Evolutionary conservation across 2,329 filamentous ascomycete genomes (phyloP), one percentile per base, ranked within the genome.

Genomic region (Capronia coronata): DNA sequence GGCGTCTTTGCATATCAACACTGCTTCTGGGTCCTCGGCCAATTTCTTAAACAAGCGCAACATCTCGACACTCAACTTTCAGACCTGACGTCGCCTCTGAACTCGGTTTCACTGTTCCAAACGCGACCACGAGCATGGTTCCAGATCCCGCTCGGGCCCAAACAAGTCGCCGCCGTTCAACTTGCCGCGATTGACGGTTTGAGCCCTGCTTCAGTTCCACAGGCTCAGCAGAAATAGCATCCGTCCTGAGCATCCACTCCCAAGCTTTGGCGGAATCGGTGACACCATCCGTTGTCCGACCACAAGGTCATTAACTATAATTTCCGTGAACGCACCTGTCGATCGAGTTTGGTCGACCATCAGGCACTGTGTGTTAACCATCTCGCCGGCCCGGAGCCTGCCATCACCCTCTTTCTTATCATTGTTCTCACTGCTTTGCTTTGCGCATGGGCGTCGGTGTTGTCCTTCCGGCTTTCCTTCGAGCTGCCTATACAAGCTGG

Each of bases 31-130:
- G 21, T 3, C 16, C 38, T 48, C 23, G 43, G 22, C 42, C 48
- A 43, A 51, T 45, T 48, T 45, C 45, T 54, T 48, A 54, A 54
- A 54, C 52, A 54, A 34, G 44, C 49, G 49, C 48, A 35, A 48
- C 27, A 42, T 7, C n/a, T 25, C 38, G 25, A 48, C 18, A 37
- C 34, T 37, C 34, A 19, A 34, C 34, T 29, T 35, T 30, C 44
- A 32, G 37, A 22, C 21, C 35, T 30, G 44, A 46, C 46, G 39
- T 47, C 37, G 46, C 43, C 27, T 44, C 14, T 41, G 19, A 11
- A 19, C 16, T 37, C 14, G 7, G 51, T 54, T 54, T 54, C 51
- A 54, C 32, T 37, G 23, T 23, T 40, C 47, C 34, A 32, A 46
- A 27, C 42, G 43, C 23, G 41, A 25, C 43, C 27, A 39, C 11